Base-by-base conservation (phyloP, 306 rosid genomes). In the Echinosophora koreensis region DNA sequence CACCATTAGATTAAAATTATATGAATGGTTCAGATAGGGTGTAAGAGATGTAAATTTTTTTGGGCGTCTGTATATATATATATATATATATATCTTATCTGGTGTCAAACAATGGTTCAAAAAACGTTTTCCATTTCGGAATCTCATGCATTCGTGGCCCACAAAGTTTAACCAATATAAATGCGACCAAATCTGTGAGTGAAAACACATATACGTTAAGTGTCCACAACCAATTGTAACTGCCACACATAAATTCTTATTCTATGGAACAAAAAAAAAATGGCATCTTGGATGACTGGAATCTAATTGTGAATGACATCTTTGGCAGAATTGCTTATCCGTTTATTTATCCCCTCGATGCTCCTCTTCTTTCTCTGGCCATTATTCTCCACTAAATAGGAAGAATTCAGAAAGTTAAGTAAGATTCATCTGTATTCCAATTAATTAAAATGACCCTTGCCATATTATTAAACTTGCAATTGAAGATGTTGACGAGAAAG, bases 151-250 rank as follows among this genome's bases (percentile, higher is more conserved):
- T 77, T 82, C 82, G 38, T 7, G 85, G 62, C 66, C 73, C 77
- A 61, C 70, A 55, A 60, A 52, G 47, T 42, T 77, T 54, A 76
- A 52, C 52, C 30, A 64, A 68, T 37, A 46, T 66, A 58, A 55
- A 82, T 63, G 49, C 51, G 17, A 32, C 78, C 10, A 74, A 74
- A 27, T 75, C 30, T 79, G 79, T 69, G 87, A 22, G 66, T 69
- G 73, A 79, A 69, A 84, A 64, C 15, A 49, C 5, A 56, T 10
- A 41, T 68, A 68, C 81, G 81, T 83, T 28, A 69, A 54, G 75
- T 79, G 65, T 61, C 74, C 7, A 63, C 44, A 79, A 64, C 78
- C 87, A 80, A 63, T 27, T 84, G 14, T 52, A 62, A 46, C 80
- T 30, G 69, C 68, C 68, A 42, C 67, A 69, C 32, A 52, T 7